A percentile compares a stretch with the other conserved stretches of the same genome.
phyloP scores from a whole-genome alignment of 768 basidiomycete genomes.

The Phaffia tasmanica region DNA sequence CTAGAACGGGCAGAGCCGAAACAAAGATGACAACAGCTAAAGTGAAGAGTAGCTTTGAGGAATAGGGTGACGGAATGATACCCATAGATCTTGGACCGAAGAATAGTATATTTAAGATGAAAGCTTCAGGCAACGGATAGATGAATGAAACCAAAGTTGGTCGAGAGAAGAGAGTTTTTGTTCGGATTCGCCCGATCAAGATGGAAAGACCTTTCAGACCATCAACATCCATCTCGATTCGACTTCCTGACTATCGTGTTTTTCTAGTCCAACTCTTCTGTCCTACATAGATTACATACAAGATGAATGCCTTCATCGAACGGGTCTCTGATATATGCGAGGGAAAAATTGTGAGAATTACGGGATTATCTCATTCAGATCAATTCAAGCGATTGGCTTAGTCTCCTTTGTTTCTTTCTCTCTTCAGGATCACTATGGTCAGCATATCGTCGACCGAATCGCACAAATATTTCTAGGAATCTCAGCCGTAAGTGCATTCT shows the following conservation, averaged over 20 bases:
- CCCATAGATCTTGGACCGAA: no score
- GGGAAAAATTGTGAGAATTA: neutral
- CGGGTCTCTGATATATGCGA: no score
- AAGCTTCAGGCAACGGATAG: no score
- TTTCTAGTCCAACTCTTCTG: neutral
- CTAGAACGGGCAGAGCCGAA: slow-evolving; percentile 31
- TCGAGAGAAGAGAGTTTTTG: neutral
- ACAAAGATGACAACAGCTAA: neutral
- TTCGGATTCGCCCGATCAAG: neutral
- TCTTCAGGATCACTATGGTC: neutral
- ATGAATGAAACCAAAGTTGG: no score
- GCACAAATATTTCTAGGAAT: no score
- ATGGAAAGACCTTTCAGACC: no score
- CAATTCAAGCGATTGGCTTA: neutral
- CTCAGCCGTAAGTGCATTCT: no score
- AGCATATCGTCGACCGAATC: no score
- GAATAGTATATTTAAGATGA: no score
- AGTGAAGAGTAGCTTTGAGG: neutral
- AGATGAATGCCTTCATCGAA: neutral
- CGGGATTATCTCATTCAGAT: no score
- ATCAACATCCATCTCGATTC: slow-evolving; percentile 1
- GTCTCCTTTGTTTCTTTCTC: neutral
- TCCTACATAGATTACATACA: neutral
- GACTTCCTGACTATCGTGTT: neutral
- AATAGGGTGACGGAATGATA: no score